Evolutionary conservation across 768 basidiomycete species (phyloP).

Genomic region (Phallus indusiatus): DNA sequence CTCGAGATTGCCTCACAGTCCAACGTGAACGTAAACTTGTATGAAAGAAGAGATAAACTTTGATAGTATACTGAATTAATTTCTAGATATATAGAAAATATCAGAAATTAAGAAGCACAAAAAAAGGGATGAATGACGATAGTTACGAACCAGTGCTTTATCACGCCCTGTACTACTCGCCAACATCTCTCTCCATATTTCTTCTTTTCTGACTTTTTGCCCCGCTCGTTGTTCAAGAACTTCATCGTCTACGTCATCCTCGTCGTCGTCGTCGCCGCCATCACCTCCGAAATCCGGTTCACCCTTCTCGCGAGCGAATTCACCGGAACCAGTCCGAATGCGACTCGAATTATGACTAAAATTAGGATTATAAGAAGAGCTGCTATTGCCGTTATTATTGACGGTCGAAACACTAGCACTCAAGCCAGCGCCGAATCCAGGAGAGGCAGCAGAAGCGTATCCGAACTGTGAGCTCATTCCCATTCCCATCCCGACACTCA

Average conservation of each 20-base stretch:
- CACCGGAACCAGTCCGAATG: conserved; percentile 24
- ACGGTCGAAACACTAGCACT: too few species aligned
- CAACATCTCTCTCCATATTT: conserved; percentile 75
- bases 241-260: conserved; percentile 30
- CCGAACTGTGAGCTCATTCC: not conserved
- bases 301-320: conserved; percentile 23
- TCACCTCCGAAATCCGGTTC: not conserved
- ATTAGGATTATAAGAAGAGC: not conserved
- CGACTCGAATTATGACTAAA: conserved; percentile 9
- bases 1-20: conserved; percentile 22
- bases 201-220: conserved; percentile 45
- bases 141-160: conserved; percentile 65
- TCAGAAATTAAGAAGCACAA: not conserved
- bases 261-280: conserved; percentile 23
- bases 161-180: conserved; percentile 72
- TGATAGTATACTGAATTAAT: conserved; percentile 78
- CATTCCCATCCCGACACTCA: not conserved
- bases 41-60: conserved; percentile 66
- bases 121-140: not conserved
- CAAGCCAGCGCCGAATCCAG: not conserved
- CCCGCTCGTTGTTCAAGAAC: conserved; percentile 40
- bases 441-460: not conserved
- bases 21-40: conserved; percentile 1
- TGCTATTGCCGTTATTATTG: not conserved
- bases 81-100: conserved; percentile 39